Evolutionary conservation across 306 rosid species (phyloP).

Genomic region (Cicer judaicum): DNA sequence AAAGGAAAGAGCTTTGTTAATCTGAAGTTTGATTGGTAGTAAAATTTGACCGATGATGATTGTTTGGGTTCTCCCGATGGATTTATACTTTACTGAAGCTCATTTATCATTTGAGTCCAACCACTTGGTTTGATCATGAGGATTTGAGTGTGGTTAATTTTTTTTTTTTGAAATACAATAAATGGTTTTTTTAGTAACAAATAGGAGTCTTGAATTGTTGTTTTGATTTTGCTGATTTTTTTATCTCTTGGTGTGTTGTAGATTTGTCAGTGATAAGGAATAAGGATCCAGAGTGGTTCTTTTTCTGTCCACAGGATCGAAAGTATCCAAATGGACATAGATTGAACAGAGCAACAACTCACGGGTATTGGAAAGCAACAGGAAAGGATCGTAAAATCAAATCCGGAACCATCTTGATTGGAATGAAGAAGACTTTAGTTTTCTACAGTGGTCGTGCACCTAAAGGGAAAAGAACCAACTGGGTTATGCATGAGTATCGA

Average conservation of each 20-base stretch:
- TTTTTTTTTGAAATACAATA: no score
- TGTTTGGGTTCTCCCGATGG: no score
- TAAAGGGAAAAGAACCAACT: conserved; percentile 79
- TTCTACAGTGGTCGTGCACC: conserved; percentile 96
- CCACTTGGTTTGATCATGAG: no score
- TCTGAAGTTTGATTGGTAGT: no score
- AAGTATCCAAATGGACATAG: conserved; percentile 94
- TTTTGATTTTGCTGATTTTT: background rate
- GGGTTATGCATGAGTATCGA: conserved; percentile 99
- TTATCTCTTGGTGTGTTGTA: conserved; percentile 35
- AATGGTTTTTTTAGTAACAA: background rate
- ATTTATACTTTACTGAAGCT: no score
- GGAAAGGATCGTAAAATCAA: conserved; percentile 93
- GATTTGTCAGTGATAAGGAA: conserved; percentile 74
- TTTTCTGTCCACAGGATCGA: conserved; percentile 94
- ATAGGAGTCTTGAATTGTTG: background rate
- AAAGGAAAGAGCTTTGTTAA: no score
- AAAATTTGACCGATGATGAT: no score
- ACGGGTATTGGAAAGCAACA: conserved; percentile 97
- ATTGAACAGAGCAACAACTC: conserved; percentile 80
- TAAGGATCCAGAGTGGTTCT: conserved; percentile 96
- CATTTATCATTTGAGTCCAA: no score
- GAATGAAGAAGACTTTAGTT: conserved; percentile 97
- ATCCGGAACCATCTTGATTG: conserved; percentile 72
- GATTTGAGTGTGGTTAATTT: background rate